These are phyloP conservation scores for Talaromyces sp. DNA, from an alignment of 2,329 filamentous ascomycete genomes.

Conservation along the genomic window DNA sequence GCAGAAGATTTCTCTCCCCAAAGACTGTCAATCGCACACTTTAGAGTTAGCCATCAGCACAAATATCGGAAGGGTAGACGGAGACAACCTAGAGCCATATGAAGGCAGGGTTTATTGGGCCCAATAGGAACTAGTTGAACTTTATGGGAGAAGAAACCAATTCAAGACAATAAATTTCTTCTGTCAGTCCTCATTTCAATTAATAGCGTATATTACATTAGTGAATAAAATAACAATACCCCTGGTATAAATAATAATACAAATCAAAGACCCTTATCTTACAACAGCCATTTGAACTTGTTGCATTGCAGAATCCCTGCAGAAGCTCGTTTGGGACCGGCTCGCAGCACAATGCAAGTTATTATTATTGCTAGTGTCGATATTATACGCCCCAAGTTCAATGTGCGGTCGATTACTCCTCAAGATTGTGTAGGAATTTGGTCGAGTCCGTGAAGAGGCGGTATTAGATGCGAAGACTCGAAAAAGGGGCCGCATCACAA, in stretches of 20 bases:
- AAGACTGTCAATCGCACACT: no score
- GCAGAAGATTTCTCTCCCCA: no score
- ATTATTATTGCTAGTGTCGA: background rate
- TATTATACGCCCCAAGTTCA: background rate
- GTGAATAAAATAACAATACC: background rate
- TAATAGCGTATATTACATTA: no score
- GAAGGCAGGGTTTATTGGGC: no score
- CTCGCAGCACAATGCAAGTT: background rate
- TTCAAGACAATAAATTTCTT: no score
- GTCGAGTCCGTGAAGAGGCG: background rate
- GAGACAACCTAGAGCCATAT: no score
- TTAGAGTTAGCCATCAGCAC: no score
- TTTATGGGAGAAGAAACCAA: no score
- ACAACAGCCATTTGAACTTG: background rate
- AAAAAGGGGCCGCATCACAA: constrained; percentile 45
- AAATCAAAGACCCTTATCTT: background rate
- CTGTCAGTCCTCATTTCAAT: no score
- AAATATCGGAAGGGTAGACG: no score
- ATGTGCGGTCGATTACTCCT: background rate
- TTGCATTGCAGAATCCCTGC: background rate
- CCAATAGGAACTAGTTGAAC: no score
- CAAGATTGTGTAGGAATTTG: background rate
- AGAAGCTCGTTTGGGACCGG: background rate
- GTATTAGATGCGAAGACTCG: background rate
- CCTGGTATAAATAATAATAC: background rate